phyloP scores from a whole-genome alignment of 257 asterid species.

The Thymus quinquecostatus region DNA sequence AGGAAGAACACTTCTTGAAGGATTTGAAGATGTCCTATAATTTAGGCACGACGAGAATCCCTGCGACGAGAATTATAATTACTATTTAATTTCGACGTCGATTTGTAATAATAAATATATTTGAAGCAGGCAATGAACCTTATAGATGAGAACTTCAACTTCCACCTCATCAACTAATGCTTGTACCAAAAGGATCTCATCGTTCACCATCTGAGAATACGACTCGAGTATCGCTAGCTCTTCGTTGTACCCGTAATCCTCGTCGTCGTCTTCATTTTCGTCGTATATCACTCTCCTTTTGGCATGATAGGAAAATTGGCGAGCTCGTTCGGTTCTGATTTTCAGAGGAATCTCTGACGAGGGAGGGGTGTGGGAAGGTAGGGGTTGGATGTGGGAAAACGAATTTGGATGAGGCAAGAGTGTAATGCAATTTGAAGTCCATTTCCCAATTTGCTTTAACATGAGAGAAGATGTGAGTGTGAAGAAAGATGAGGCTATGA shows the following conservation, averaged over 20 bases:
- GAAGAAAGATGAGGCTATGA: slow-evolving; percentile 33
- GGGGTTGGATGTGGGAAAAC: slow-evolving; percentile 14
- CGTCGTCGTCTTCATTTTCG: slow-evolving; percentile 39
- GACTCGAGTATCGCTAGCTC: slow-evolving; percentile 63
- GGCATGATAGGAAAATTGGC: slow-evolving; percentile 24
- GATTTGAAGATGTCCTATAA: slow-evolving; percentile 57
- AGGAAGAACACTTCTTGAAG: slow-evolving; percentile 75
- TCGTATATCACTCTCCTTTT: slow-evolving; percentile 50
- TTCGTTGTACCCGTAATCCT: slow-evolving; percentile 49
- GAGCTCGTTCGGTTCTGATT: neutral
- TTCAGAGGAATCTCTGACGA: neutral
- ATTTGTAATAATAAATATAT: neutral
- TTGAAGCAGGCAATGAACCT: slow-evolving; percentile 39
- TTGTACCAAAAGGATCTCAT: slow-evolving; percentile 64
- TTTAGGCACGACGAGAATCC: slow-evolving; percentile 84
- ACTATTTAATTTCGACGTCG: neutral
- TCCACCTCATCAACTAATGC: slow-evolving; percentile 56
- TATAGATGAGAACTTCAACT: slow-evolving; percentile 63
- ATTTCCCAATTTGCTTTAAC: slow-evolving; percentile 43
- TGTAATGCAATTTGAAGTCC: slow-evolving; percentile 30
- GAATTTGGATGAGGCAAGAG: slow-evolving; percentile 33
- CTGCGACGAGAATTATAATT: slow-evolving; percentile 29
- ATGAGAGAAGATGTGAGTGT: slow-evolving; percentile 26
- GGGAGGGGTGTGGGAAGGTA: neutral
- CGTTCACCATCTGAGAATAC: slow-evolving; percentile 49